Evolutionary conservation across 1,139 yeast species (phyloP).

Genomic region (Candida freyschussii): DNA sequence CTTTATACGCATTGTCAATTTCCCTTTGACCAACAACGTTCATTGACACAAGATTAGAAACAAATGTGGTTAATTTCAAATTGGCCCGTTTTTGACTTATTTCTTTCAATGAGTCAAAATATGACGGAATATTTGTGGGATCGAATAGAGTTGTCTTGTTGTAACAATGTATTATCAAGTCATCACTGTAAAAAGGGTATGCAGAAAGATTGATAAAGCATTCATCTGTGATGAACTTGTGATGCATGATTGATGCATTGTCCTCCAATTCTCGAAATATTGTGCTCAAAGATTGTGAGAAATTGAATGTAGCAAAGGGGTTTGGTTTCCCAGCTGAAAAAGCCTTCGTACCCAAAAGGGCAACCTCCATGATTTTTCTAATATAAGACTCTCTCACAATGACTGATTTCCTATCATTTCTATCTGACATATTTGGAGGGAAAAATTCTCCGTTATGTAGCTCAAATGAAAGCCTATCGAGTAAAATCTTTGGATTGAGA

Average conservation of each 20-base stretch:
- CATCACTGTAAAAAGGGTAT: slow-evolving; percentile 56
- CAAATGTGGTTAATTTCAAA: slow-evolving; percentile 45
- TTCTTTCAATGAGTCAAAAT: slow-evolving; percentile 61
- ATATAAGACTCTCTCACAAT: slow-evolving; percentile 40
- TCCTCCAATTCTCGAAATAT: slow-evolving; percentile 43
- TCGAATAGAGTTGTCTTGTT: slow-evolving; percentile 52
- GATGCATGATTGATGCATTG: slow-evolving; percentile 26
- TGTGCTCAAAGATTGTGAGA: slow-evolving; percentile 33
- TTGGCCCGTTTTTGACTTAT: slow-evolving; percentile 44
- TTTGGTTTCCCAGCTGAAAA: slow-evolving; percentile 24
- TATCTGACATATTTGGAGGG: slow-evolving; percentile 54
- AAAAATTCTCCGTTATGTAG: slow-evolving; percentile 35
- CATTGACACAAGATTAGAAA: slow-evolving; percentile 44
- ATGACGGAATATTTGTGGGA: slow-evolving; percentile 47
- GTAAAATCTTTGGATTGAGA: slow-evolving; percentile 50
- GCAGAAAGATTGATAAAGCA: slow-evolving; percentile 53
- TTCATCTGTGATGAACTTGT: slow-evolving; percentile 23
- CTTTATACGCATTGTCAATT: slow-evolving; percentile 47
- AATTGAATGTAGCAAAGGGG: slow-evolving; percentile 35
- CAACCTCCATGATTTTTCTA: slow-evolving; percentile 46
- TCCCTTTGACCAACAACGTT: slow-evolving; percentile 66
- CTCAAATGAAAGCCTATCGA: slow-evolving; percentile 42
- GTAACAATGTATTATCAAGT: slow-evolving; percentile 56
- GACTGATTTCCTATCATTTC: slow-evolving; percentile 25
- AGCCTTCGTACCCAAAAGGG: slow-evolving; percentile 39